phyloP scores from a whole-genome alignment of 129 eudicot species.

The Escallonia herrerae region DNA sequence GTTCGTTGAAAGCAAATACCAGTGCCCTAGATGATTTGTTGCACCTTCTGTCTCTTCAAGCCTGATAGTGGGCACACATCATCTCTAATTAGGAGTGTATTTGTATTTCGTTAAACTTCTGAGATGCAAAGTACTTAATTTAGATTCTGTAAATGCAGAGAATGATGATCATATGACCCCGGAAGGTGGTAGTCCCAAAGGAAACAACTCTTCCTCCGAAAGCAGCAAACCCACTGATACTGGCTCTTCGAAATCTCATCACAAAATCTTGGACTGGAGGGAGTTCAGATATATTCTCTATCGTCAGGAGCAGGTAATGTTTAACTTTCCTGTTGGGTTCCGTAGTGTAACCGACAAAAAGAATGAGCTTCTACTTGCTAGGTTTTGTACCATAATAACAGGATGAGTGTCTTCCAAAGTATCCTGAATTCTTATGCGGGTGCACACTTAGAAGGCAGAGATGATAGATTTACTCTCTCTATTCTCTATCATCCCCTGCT shows the following conservation, averaged over 20 bases:
- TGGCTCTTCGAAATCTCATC: slow-evolving; percentile 41
- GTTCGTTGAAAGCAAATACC: neutral
- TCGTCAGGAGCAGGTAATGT: slow-evolving; percentile 55
- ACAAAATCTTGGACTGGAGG: slow-evolving; percentile 71
- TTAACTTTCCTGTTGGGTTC: neutral
- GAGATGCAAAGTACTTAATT: neutral
- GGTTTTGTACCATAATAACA: neutral
- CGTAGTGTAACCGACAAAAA: neutral
- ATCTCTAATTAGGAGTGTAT: neutral
- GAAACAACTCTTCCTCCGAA: slow-evolving; percentile 46
- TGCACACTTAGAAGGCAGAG: neutral
- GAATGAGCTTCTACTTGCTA: neutral
- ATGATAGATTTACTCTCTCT: too few relatives aligned
- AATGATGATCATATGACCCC: slow-evolving; percentile 52
- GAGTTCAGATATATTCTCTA: slow-evolving; percentile 78
- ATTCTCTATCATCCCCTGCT: too few relatives aligned
- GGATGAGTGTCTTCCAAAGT: neutral
- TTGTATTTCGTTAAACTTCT: neutral
- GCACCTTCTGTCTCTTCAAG: neutral
- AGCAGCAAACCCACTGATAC: slow-evolving; percentile 44
- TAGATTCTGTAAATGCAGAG: slow-evolving; percentile 30
- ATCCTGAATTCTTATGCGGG: neutral
- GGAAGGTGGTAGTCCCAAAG: slow-evolving; percentile 53
- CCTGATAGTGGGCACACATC: neutral
- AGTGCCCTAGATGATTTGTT: too few relatives aligned